Conservation (phyloP, 169 alveolate species). For the Eimeria necatrix region DNA sequence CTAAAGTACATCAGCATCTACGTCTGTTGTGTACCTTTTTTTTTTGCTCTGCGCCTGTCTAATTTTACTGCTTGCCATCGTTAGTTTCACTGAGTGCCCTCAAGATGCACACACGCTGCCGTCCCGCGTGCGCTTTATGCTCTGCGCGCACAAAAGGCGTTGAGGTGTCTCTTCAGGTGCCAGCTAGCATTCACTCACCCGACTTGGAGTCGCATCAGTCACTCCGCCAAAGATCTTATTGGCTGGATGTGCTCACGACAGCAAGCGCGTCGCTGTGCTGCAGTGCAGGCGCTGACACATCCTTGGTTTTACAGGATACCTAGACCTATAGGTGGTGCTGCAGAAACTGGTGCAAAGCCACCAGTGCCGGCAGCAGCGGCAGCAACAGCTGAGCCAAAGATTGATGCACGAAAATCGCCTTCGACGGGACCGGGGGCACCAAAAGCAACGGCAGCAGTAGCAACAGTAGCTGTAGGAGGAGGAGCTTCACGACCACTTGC, state of each 20-base stretch:
- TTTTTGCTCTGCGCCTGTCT: too few relatives aligned
- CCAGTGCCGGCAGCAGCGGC: not conserved
- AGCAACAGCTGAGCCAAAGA: not conserved
- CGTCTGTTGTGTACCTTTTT: too few relatives aligned
- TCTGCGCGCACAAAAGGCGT: not conserved
- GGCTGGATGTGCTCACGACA: constrained; percentile 90
- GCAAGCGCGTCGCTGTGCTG: constrained; percentile 89
- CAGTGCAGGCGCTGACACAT: constrained; percentile 89
- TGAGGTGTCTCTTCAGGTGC: constrained; percentile 36
- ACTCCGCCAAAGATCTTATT: constrained; percentile 87
- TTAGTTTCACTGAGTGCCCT: not conserved
- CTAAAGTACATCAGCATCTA: too few relatives aligned
- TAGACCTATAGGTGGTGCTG: constrained; percentile 7
- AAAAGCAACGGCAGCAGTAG: constrained; percentile 28
- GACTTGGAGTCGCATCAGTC: constrained; percentile 86
- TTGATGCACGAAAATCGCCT: too few relatives aligned
- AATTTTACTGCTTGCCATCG: not conserved
- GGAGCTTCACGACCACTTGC: not conserved
- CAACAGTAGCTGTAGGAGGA: not conserved
- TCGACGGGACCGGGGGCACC: not conserved
- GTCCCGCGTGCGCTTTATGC: not conserved
- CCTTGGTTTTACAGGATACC: constrained; percentile 87
- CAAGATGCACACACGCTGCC: not conserved
- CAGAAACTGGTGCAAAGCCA: not conserved
- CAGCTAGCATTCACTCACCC: constrained; percentile 84